phyloP scores from a whole-genome alignment of 257 asterid species.

The Ballota nigra region DNA sequence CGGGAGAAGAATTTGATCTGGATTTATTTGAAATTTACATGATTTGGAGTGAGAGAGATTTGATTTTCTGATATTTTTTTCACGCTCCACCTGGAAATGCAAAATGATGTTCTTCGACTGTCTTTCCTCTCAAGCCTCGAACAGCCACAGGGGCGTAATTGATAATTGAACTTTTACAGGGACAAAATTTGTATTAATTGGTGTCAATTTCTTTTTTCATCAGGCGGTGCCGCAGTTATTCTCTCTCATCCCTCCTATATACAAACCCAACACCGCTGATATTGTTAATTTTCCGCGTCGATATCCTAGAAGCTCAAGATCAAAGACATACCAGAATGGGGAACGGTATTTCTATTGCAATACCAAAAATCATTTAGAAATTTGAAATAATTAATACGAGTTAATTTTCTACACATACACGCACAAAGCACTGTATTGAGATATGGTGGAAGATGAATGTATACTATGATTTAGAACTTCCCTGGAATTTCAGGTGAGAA shows the following conservation, averaged over 20 bases:
- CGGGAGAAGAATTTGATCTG: too few species aligned
- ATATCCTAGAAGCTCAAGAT: neutral
- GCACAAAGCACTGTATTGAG: neutral
- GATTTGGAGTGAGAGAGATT: too few species aligned
- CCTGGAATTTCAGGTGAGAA: constrained; percentile 66
- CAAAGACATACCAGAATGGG: constrained; percentile 15
- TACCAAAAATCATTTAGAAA: too few species aligned
- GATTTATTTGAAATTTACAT: too few species aligned
- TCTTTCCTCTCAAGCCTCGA: too few species aligned
- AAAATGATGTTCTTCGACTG: too few species aligned
- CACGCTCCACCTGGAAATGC: too few species aligned
- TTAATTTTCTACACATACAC: neutral
- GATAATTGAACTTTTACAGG: neutral
- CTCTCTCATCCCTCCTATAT: too few species aligned
- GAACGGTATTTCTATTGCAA: too few species aligned
- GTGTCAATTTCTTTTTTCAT: neutral
- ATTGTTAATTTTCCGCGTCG: neutral
- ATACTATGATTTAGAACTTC: constrained; percentile 11
- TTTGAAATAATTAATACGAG: neutral
- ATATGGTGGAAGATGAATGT: neutral
- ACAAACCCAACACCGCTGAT: neutral
- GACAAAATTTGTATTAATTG: neutral
- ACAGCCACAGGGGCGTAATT: neutral
- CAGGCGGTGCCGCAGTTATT: neutral
- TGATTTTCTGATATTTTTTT: too few species aligned